Evolutionary conservation across 345 rosid genomes (phyloP), one percentile per base, ranked within the genome.

Genomic region (Populus ilicifolia): DNA sequence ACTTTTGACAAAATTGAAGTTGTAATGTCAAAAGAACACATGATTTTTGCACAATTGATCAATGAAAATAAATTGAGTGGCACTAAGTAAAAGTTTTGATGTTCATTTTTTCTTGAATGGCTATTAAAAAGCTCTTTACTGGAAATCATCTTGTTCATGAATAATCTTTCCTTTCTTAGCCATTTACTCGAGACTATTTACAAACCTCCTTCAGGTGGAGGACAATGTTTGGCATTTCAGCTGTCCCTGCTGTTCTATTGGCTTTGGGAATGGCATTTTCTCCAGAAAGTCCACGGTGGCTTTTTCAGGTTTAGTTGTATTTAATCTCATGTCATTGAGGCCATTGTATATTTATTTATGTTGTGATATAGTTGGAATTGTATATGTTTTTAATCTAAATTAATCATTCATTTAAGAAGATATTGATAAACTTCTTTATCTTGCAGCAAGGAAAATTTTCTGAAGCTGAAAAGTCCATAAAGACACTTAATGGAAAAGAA

Each of bases 201-300:
- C 36, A 4, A 79, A 56, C 72, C 39, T 70, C 67, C 72, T 74
- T 80, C 84, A 96, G 99, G 99, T 96, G 99, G 99, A 88, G 99
- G 86, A 90, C 95, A 75, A 96, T 96, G 99, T 96, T 92, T 75
- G 92, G 95, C 67, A 76, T 96, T 78, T 87, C 99, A 20, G 92
- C 83, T 73, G 81, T 92, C 69, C 99, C 99, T 44, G 91, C 99
- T 76, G 82, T 91, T 81, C 87, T 96, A 25, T 83, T 96, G 86
- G 99, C 90, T 16, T 27, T 94, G 70, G 99, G 99, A 76, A 94
- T 92, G 97, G 75, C 84, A 25, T 88, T 94, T 85, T 89, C 98
- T 73, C 99, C 99, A 16, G 99, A 96, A 90, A 96, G 99, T 81
- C 99, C 99, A 20, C 89, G 98, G 84, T 96, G 99, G 99, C 95